Percentiles rank a stretch among this genome's conserved stretches.
Conservation (phyloP, 2,329 filamentous ascomycete genomes). For the Penicillium decumbens region DNA sequence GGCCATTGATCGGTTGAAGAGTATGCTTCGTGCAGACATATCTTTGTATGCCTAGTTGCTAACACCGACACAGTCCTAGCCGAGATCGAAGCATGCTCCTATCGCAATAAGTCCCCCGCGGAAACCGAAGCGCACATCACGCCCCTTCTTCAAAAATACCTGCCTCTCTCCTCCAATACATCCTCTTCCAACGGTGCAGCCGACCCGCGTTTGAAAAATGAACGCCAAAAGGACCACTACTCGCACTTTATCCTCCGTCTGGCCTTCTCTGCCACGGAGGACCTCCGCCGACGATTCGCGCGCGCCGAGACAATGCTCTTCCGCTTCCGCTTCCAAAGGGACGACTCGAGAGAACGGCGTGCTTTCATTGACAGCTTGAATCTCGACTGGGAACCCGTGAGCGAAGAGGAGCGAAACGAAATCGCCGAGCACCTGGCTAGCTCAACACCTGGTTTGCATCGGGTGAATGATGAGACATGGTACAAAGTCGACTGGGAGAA, state of each 20-base stretch:
- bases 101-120: conserved; percentile 78
- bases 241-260: conserved; percentile 94
- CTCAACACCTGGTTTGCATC: conserved; percentile 48
- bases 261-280: conserved; percentile 86
- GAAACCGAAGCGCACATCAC: conserved; percentile 83
- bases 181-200: conserved; percentile 52
- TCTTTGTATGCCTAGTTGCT: neutral
- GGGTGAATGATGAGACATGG: conserved; percentile 74
- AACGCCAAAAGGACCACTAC: conserved; percentile 94
- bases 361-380: conserved; percentile 72
- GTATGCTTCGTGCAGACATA: conserved; percentile 43
- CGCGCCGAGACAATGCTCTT: conserved; percentile 88
- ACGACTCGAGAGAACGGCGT: conserved; percentile 66
- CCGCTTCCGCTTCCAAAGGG: conserved; percentile 71
- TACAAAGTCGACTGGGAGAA: conserved; percentile 96
- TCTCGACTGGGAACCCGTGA: conserved; percentile 78
- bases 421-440: conserved; percentile 60
- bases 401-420: conserved; percentile 71
- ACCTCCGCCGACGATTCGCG: conserved; percentile 78
- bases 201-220: conserved; percentile 55
- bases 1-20: conserved; percentile 86
- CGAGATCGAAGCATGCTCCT: conserved; percentile 80
- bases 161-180: conserved; percentile 72
- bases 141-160: conserved; percentile 78
- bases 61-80: conserved; percentile 32